phyloP scores from a whole-genome alignment of 1,139 yeast species.

The Nakaseomyces uthaithaninus region DNA sequence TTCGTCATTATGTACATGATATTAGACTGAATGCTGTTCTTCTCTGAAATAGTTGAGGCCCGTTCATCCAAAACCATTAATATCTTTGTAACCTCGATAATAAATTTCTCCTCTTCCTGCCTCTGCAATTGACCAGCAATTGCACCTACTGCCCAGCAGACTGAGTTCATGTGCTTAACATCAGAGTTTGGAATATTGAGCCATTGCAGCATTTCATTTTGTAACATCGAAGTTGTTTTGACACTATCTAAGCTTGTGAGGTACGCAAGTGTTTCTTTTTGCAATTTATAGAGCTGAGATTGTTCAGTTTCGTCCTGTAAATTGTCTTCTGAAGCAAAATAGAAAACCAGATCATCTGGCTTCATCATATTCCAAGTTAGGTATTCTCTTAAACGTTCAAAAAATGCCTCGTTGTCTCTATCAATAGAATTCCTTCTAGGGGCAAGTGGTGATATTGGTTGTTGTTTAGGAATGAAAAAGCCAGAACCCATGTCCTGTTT shows the following conservation, averaged over 20 bases:
- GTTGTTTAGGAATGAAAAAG: slow-evolving; percentile 29
- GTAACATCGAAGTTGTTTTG: neutral
- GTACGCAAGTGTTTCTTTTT: slow-evolving; percentile 90
- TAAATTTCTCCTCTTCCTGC: slow-evolving; percentile 86
- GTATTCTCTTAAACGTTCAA: slow-evolving; percentile 4
- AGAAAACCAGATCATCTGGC: neutral
- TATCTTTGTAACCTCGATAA: slow-evolving; percentile 84
- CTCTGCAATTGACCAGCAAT: slow-evolving; percentile 98
- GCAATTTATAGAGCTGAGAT: slow-evolving; percentile 71
- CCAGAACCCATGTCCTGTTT: slow-evolving; percentile 1
- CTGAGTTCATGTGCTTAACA: slow-evolving; percentile 85
- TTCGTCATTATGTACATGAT: slow-evolving; percentile 99
- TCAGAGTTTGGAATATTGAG: neutral
- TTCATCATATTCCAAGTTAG: slow-evolving; percentile 2
- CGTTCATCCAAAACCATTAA: slow-evolving; percentile 79
- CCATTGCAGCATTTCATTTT: slow-evolving; percentile 2
- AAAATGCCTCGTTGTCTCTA: slow-evolving; percentile 1
- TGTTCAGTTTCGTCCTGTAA: slow-evolving; percentile 2
- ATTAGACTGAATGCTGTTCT: slow-evolving; percentile 93
- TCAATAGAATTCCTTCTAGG: slow-evolving; percentile 3
- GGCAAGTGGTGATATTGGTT: neutral
- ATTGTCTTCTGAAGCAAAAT: neutral
- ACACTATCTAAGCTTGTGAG: slow-evolving; percentile 70
- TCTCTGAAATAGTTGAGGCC: slow-evolving; percentile 63
- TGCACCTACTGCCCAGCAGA: slow-evolving; percentile 99